Conservation (phyloP, 768 basidiomycete species). For the Melanogaster broomeanus region DNA sequence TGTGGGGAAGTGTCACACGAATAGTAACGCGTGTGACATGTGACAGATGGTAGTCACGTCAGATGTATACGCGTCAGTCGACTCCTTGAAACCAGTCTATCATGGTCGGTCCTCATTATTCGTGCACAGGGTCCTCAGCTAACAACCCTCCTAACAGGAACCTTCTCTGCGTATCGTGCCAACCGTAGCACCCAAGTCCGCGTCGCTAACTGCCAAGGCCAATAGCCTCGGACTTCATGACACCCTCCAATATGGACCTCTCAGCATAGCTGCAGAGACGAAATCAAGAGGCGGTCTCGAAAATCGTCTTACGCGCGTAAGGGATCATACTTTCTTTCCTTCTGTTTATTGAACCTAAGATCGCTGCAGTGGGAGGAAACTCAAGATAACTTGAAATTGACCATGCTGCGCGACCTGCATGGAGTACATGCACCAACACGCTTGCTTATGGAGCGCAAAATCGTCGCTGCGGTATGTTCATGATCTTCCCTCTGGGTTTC, state of each 20-base stretch:
- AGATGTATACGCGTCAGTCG: conserved; percentile 21
- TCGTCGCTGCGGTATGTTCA: conserved; percentile 64
- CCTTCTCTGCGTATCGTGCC: conserved; percentile 69
- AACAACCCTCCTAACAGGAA: conserved; percentile 30
- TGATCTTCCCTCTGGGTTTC: background rate
- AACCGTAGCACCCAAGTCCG: conserved; percentile 50
- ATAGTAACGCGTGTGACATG: conserved; percentile 29
- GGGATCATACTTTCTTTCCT: conserved; percentile 19
- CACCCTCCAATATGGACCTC: conserved; percentile 80
- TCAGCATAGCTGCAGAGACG: conserved; percentile 76
- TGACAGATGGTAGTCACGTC: conserved; percentile 11
- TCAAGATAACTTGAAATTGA: conserved; percentile 85
- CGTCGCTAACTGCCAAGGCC: conserved; percentile 65
- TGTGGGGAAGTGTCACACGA: conserved; percentile 26
- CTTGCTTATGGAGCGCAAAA: conserved; percentile 90
- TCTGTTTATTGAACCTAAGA: background rate
- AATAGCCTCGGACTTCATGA: conserved; percentile 87
- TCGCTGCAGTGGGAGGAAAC: conserved; percentile 85
- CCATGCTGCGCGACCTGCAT: conserved; percentile 77
- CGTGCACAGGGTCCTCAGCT: background rate
- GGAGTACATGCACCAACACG: conserved; percentile 91
- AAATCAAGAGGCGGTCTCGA: conserved; percentile 62
- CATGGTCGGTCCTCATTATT: conserved; percentile 21
- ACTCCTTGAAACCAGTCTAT: background rate
- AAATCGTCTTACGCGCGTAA: conserved; percentile 75